These are phyloP conservation scores for Peniophora sp. DNA, from an alignment of 1,284 basidiomycete genomes.

Conservation along the genomic window DNA sequence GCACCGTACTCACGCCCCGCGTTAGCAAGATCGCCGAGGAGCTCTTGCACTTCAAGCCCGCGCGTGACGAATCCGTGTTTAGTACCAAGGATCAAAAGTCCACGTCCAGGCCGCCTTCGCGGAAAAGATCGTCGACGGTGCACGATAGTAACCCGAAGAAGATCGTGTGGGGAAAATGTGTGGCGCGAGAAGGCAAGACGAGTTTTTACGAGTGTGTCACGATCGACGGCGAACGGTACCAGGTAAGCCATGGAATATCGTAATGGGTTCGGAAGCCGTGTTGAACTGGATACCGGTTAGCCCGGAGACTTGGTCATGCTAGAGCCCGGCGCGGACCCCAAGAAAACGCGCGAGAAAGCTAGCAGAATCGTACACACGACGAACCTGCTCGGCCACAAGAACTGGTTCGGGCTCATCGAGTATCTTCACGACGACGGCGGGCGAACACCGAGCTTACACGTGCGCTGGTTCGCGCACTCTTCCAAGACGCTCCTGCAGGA, in stretches of 20 bases:
- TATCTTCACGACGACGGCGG: constrained; percentile 43
- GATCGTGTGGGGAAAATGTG: constrained; percentile 37
- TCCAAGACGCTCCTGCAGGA: constrained; percentile 59
- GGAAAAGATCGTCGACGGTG: constrained; percentile 29
- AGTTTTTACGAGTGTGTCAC: constrained; percentile 34
- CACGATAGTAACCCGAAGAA: constrained; percentile 29
- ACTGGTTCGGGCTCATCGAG: constrained; percentile 58
- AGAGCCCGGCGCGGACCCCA: constrained; percentile 37
- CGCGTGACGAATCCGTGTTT: no score
- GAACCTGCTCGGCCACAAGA: constrained; percentile 32
- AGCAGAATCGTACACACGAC: constrained; percentile 28
- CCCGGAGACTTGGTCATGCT: constrained; percentile 56
- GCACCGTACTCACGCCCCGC: no score
- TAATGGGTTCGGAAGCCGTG: no score
- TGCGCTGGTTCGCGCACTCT: constrained; percentile 58
- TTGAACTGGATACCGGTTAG: constrained; percentile 26
- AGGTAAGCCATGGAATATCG: constrained; percentile 23
- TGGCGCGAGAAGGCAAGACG: constrained; percentile 14
- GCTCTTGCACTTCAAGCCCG: no score
- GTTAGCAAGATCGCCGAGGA: not conserved
- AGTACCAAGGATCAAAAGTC: constrained; percentile 21
- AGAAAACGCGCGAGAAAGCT: constrained; percentile 27
- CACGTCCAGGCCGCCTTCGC: constrained; percentile 15
- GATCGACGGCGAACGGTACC: constrained; percentile 49
- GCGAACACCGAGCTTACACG: constrained; percentile 44